phyloP scores from a whole-genome alignment of 176 grass and related monocot genomes.

The Thinopyrum elongatum region DNA sequence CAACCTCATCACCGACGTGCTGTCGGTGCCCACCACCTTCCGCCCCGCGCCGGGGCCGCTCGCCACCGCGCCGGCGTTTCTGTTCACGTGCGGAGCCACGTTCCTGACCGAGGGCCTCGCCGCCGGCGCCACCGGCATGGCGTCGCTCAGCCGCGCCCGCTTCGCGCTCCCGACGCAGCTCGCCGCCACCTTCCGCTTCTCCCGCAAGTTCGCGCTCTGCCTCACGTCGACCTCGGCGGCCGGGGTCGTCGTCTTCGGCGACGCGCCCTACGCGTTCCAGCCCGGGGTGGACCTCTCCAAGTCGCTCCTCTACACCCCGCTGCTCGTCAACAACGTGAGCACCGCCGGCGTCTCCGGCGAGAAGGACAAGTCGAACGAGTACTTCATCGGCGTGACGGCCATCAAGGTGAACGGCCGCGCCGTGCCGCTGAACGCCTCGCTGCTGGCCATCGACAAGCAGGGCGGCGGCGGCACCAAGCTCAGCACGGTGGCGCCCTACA shows the following conservation, averaged over 20 bases:
- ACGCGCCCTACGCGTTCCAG: constrained; percentile 59
- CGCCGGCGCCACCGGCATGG: constrained; percentile 37
- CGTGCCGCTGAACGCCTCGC: constrained; percentile 51
- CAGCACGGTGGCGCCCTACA: constrained; percentile 68
- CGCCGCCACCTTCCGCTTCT: constrained; percentile 56
- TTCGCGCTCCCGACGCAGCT: constrained; percentile 58
- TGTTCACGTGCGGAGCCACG: constrained; percentile 58
- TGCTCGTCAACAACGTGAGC: constrained; percentile 73
- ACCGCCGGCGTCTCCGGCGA: constrained; percentile 47
- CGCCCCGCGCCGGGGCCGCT: constrained; percentile 35
- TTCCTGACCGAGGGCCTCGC: constrained; percentile 46
- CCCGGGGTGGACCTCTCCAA: constrained; percentile 36
- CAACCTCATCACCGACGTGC: constrained; percentile 49
- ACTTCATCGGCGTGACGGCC: constrained; percentile 65
- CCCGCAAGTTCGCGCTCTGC: constrained; percentile 66
- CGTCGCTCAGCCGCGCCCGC: constrained; percentile 53
- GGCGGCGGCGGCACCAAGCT: constrained; percentile 69
- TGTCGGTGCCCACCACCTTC: constrained; percentile 55
- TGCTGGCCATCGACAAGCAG: constrained; percentile 55
- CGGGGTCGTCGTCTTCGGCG: constrained; percentile 56
- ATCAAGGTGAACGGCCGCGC: constrained; percentile 57
- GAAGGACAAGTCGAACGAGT: constrained; percentile 64
- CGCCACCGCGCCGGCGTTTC: constrained; percentile 39
- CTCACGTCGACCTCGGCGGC: neutral
- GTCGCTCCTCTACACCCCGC: constrained; percentile 63